Percentiles rank a stretch among this genome's conserved stretches.
phyloP scores from a whole-genome alignment of 1,284 basidiomycete genomes.

The Papiliotrema laurentii region DNA sequence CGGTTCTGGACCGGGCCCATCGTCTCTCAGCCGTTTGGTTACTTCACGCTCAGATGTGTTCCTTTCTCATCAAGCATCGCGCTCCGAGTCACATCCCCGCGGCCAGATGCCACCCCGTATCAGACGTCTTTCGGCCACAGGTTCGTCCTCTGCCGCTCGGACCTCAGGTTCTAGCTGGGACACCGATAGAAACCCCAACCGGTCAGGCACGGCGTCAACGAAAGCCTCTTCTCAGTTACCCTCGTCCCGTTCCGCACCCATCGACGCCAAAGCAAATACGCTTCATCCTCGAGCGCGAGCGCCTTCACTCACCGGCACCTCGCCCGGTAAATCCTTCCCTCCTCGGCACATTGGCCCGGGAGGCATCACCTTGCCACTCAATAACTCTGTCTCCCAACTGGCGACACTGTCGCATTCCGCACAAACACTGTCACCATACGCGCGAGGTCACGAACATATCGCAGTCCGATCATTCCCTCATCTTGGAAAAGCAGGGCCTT shows the following conservation, averaged over 20 bases:
- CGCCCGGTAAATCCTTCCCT: slow-evolving; percentile 28
- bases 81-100: slow-evolving; percentile 13
- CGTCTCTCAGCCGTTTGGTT: slow-evolving; percentile 29
- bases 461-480: slow-evolving; percentile 78
- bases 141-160: slow-evolving; percentile 16
- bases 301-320: slow-evolving; percentile 17
- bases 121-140: slow-evolving; percentile 5
- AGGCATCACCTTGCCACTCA: slow-evolving; percentile 65
- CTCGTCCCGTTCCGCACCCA: slow-evolving; percentile 23
- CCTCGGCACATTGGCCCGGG: slow-evolving; percentile 28
- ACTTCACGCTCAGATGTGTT: slow-evolving; percentile 35
- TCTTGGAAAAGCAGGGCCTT: slow-evolving; percentile 50
- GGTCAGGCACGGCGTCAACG: slow-evolving; percentile 22
- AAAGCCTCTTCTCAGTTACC: slow-evolving; percentile 25
- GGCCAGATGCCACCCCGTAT: slow-evolving; percentile 3
- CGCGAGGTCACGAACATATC: slow-evolving; percentile 79
- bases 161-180: slow-evolving; percentile 29
- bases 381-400: slow-evolving; percentile 73
- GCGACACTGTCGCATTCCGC: slow-evolving; percentile 78
- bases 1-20: slow-evolving; percentile 22
- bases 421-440: slow-evolving; percentile 86
- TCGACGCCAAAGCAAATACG: slow-evolving; percentile 7
- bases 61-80: slow-evolving; percentile 10
- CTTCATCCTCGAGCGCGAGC: slow-evolving; percentile 12
- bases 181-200: slow-evolving; percentile 13